Percentiles rank a stretch among this genome's conserved stretches.
Evolutionary conservation across 2,329 filamentous ascomycete genomes (phyloP).

Genomic region (Aaosphaeria arxii): DNA sequence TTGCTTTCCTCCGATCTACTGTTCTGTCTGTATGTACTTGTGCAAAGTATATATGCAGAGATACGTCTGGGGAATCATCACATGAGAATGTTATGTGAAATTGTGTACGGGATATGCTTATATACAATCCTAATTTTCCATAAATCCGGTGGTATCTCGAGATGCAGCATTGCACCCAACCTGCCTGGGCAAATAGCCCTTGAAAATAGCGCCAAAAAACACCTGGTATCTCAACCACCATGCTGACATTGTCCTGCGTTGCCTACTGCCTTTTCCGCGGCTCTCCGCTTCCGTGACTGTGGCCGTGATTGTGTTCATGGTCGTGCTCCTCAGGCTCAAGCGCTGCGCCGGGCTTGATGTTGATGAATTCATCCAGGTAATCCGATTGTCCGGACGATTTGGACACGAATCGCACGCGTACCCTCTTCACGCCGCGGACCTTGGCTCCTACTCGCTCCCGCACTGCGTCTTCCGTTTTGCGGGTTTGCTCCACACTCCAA

Average conservation of each 20-base stretch:
- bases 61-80: no score
- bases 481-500: slow-evolving; percentile 72
- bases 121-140: no score
- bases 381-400: slow-evolving; percentile 56
- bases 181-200: no score
- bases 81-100: no score
- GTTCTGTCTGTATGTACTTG: no score
- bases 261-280: slow-evolving; percentile 12
- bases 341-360: slow-evolving; percentile 23
- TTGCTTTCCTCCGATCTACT: no score
- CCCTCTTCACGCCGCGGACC: slow-evolving; percentile 78
- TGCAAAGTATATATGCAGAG: no score
- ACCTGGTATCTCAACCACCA: slow-evolving; percentile 1
- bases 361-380: slow-evolving; percentile 68
- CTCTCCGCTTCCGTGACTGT: slow-evolving; percentile 19
- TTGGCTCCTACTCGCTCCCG: slow-evolving; percentile 70
- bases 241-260: slow-evolving; percentile 4
- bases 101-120: no score
- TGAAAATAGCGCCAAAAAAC: slow-evolving; percentile 1
- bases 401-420: slow-evolving; percentile 80
- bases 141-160: no score
- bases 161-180: no score
- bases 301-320: slow-evolving; percentile 23
- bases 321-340: slow-evolving; percentile 29
- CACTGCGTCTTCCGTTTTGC: slow-evolving; percentile 69